Evolutionary conservation across 352 stramenopile genomes (phyloP), one percentile per base, ranked within the genome.

Genomic region (Pythium monospermum): DNA sequence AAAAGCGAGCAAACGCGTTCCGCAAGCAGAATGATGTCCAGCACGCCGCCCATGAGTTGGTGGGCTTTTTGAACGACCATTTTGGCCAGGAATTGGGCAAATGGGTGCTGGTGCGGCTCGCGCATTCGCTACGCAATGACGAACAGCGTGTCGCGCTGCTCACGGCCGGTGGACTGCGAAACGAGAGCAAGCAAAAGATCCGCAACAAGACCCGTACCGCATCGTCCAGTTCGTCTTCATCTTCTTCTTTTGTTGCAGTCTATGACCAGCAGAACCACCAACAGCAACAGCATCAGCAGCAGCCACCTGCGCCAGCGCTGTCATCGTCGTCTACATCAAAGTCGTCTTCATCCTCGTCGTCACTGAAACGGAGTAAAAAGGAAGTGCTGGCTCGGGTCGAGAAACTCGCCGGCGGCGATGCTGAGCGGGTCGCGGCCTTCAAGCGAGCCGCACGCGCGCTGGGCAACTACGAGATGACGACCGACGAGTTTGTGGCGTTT

Each of bases 381-480:
- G 70, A 87, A 62, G 81, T 91, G 30, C 43, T 91, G 18, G 71
- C 82, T 23, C 65, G 64, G n/a, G 76, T 91, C 6, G 74, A 83
- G 42, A 55, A 65, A 43, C 66, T 85, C 11, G 71, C 76, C 13
- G 60, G 59, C 1, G 73, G 71, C n/a, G 60, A 87, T 39, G n/a
- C 58, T 4, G 56, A 76, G 30, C 66, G 61, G 22, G 66, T 91
- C 12, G 44, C 51, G 4, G 62, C 80, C 26, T 91, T 91, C 50
- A 87, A 87, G 52, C 70, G 78, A 30, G 73, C 73, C 13, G 79
- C 79, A 5, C 85, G 86, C 38, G 72, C 73, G 6, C 71, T 90
- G 21, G 79, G 79, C 22, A 87, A 74, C 35, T 65, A 84, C 49
- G 73, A 87, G 26, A 88, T 90, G 76, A 76, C 64, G 22, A 71